Base-by-base conservation (phyloP, 2,329 filamentous ascomycete species). In the Aspergillus vadensis region DNA sequence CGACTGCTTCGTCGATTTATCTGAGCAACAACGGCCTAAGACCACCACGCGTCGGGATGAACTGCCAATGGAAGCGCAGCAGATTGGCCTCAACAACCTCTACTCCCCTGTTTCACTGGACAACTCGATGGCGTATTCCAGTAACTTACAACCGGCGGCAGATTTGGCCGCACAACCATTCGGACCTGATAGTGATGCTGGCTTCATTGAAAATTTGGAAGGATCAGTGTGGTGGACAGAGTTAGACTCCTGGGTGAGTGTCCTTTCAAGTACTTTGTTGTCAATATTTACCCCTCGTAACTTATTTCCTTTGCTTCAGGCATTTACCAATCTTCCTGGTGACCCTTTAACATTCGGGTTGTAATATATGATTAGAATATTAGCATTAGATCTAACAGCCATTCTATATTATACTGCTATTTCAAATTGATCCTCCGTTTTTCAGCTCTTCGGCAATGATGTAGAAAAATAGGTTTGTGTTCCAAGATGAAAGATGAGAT, bases 221-320 rank as follows among this genome's bases (percentile, higher is more conserved):
- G 73, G 74, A 5, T 74, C 74, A 2, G 63, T 72, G 19, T 76
- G 74, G 74, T 77, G 75, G 74, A 69, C 74, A 14, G 74, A 77
- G 27, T 63, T 76, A 36, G 75, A 77, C 58, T 75, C 74, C 25
- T 77, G 74, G 75, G 75, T 76, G 62, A 59, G 72, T 66, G 9
- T 5, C 25, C 15, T 50, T 8, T 8, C 38, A 15, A 17, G 5
- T 36, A 5, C 32, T 14, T 12, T 32, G 3, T 12, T 36, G 5
- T 25, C 14, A 2, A 19, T 41, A n/a, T 14, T 10, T 49, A 43
- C 39, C 14, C 1, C 14, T 27, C 25, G 23, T 27, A 12, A 32
- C 27, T 56, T 54, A 4, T 14, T 12, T 52, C 32, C 32, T 14
- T 36, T 36, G 32, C 23, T 43, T 17, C 44, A 77, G 74, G 74